Conservation (phyloP, 768 basidiomycete species). For the Pleurotus sapidus region DNA sequence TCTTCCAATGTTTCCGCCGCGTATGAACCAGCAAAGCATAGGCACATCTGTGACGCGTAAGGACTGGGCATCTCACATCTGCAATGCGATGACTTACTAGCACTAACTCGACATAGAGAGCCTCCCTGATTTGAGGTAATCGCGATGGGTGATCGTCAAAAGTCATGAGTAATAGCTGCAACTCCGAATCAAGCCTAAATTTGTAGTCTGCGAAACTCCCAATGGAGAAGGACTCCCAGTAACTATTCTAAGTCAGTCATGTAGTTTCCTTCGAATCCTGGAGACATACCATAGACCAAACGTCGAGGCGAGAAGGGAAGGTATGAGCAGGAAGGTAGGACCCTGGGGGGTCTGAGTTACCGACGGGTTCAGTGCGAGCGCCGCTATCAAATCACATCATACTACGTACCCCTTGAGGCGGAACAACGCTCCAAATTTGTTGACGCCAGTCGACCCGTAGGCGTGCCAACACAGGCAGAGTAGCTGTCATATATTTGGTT, state of each 20-base stretch:
- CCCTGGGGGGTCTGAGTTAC: constrained; percentile 19
- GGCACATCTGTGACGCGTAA: constrained; percentile 30
- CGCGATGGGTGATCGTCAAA: constrained; percentile 35
- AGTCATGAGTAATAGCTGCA: constrained; percentile 32
- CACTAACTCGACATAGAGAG: constrained; percentile 36
- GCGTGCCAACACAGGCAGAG: constrained; percentile 21
- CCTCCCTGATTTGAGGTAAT: constrained; percentile 34
- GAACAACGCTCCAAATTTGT: constrained; percentile 39
- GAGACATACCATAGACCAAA: constrained; percentile 38
- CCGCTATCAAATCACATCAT: not conserved
- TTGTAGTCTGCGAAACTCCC: constrained; percentile 35
- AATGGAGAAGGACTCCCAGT: constrained; percentile 37
- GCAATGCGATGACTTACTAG: constrained; percentile 30
- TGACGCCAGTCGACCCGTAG: constrained; percentile 49
- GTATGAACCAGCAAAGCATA: constrained; percentile 41
- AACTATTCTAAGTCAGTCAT: constrained; percentile 26
- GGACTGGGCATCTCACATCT: no score
- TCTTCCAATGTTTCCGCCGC: constrained; percentile 20
- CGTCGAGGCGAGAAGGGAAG: constrained; percentile 34
- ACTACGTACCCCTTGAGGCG: constrained; percentile 19
- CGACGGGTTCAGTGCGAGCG: constrained; percentile 7
- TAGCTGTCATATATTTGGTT: not conserved
- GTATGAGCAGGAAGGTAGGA: constrained; percentile 42
- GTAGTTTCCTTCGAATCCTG: constrained; percentile 1
- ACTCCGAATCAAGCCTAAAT: constrained; percentile 32